Percentiles rank a stretch among this genome's conserved stretches.
Evolutionary conservation across 805 yeast species (phyloP).

Genomic region (Ogataea trehalophila): DNA sequence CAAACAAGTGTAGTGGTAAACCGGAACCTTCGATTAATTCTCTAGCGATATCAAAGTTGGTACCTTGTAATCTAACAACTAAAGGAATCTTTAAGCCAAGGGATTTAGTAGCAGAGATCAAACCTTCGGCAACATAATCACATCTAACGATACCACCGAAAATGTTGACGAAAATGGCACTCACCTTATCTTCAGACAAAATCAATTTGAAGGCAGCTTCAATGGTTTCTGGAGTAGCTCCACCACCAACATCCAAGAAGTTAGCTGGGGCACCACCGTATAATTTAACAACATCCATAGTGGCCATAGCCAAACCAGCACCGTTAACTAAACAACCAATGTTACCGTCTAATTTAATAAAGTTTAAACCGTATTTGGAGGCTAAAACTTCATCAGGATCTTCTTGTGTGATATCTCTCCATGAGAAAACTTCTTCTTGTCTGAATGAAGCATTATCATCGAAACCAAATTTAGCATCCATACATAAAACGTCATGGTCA

Average conservation of each 20-base stretch:
- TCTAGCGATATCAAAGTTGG: conserved; percentile 87
- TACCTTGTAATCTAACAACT: conserved; percentile 98
- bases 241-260: conserved; percentile 99
- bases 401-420: conserved; percentile 98
- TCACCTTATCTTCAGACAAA: conserved; percentile 80
- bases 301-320: conserved; percentile 99
- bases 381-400: conserved; percentile 97
- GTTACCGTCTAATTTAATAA: conserved; percentile 96
- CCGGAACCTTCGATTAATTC: conserved; percentile 84
- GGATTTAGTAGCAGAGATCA: conserved; percentile 90
- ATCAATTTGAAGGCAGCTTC: conserved; percentile 95
- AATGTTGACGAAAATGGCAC: conserved; percentile 95
- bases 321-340: conserved; percentile 99
- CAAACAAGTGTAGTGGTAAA: conserved; percentile 83
- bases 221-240: conserved; percentile 98
- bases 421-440: conserved; percentile 88
- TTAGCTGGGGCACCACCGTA: conserved; percentile 99
- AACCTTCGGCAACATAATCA: conserved; percentile 97
- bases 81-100: conserved; percentile 89
- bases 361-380: conserved; percentile 82
- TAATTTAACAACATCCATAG: conserved; percentile 97
- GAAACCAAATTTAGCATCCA: conserved; percentile 98
- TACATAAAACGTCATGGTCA: conserved; percentile 87
- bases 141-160: conserved; percentile 99
- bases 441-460: conserved; percentile 96